Conservation (phyloP, 805 yeast genomes). For the Hanseniaspora pseudoguilliermondii region DNA sequence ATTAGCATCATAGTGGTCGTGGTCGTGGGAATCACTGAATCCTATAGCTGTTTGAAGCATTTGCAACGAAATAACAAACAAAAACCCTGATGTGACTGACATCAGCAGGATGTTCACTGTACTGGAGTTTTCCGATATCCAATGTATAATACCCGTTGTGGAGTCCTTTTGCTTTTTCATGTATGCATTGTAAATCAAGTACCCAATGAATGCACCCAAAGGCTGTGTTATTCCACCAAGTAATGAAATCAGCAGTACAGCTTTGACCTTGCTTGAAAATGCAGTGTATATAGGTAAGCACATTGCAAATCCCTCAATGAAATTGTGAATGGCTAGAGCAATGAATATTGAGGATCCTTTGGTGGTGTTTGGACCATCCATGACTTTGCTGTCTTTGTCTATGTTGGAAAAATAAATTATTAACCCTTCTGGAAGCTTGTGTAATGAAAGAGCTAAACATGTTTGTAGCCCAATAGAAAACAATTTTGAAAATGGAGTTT, state of each 20-base stretch:
- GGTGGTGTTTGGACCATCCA: slow-evolving; percentile 23
- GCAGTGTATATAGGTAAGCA: slow-evolving; percentile 80
- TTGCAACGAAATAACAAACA: slow-evolving; percentile 67
- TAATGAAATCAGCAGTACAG: slow-evolving; percentile 50
- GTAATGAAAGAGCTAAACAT: slow-evolving; percentile 71
- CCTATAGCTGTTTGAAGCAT: slow-evolving; percentile 75
- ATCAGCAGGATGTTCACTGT: slow-evolving; percentile 50
- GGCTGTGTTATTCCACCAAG: slow-evolving; percentile 85
- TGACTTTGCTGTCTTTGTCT: slow-evolving; percentile 39
- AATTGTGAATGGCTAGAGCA: slow-evolving; percentile 78
- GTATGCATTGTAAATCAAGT: slow-evolving; percentile 34
- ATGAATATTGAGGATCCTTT: slow-evolving; percentile 72
- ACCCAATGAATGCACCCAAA: slow-evolving; percentile 69
- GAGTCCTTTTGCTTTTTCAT: slow-evolving; percentile 28
- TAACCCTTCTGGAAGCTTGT: slow-evolving; percentile 91
- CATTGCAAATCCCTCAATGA: slow-evolving; percentile 89
- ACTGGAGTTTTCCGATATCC: slow-evolving; percentile 19
- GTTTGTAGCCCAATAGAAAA: slow-evolving; percentile 85
- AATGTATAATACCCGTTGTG: slow-evolving; percentile 24
- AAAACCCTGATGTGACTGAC: slow-evolving; percentile 70
- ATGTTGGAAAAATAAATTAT: slow-evolving; percentile 61
- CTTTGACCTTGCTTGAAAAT: slow-evolving; percentile 45
- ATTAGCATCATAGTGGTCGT: slow-evolving; percentile 22
- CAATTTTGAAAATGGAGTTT: slow-evolving; percentile 64
- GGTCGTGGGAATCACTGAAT: slow-evolving; percentile 57